Evolutionary conservation across 305 asterid genomes (phyloP), one percentile per base, ranked within the genome.

Genomic region (Coffea humblotiana): DNA sequence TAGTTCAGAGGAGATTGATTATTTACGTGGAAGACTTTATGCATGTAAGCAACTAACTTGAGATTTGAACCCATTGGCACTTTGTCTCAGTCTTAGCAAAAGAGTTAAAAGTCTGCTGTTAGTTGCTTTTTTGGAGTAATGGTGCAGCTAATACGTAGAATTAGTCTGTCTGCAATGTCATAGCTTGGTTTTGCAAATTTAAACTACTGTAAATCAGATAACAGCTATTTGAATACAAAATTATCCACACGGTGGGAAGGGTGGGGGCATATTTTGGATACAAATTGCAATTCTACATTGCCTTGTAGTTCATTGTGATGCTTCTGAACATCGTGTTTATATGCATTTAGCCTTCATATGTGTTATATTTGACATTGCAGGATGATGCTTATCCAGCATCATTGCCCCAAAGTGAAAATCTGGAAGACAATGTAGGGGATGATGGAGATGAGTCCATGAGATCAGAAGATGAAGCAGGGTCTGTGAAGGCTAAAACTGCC

Each of bases 361-460:
- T 61, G 71, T 40, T 14, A 32, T 45, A 48, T 23, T 29, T 65
- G 35, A 48, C 73, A 65, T 63, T 82, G 78, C 92, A 93, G 98
- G 89, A 77, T 84, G 87, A 90, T 76, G 88, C 14, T 61, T 82
- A 79, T 6, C 71, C 78, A 4, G 84, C 83, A 70, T 79, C 80
- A 8, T 74, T 80, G 60, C n/a, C 61, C 15, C 79, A 76, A 80
- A 81, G 77, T 76, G 32, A 60, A 51, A 70, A 29, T 78, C 56
- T 65, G 27, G 84, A 6, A 5, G 80, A 74, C 64, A 76, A 77
- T 11, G 35, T 14, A 40, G 78, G 27, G 15, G 75, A 56, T 63
- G 84, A 25, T 49, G 92, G 74, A 52, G 98, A 89, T 61, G 85
- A 85, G 84, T 2, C 87, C 56, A 96, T 96, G 97, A 94, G 72